These are phyloP conservation scores for Vitis hybrid DNA, from an alignment of 177 flowering plant genomes.

Conservation along the genomic window DNA sequence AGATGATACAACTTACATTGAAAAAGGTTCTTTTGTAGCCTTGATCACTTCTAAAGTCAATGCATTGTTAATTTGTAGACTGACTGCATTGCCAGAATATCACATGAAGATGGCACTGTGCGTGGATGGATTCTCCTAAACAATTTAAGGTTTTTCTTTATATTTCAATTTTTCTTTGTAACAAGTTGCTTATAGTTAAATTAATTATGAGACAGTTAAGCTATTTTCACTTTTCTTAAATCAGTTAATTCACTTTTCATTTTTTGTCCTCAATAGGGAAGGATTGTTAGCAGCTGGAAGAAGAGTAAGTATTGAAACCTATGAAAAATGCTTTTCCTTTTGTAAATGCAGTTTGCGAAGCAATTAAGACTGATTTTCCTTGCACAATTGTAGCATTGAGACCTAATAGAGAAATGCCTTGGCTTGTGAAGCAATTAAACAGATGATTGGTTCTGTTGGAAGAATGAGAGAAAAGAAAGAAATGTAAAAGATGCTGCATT, in stretches of 20 bases:
- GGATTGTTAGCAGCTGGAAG: conserved; percentile 46
- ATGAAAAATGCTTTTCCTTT: not conserved
- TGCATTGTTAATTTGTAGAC: conserved; percentile 41
- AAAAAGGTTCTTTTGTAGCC: not conserved
- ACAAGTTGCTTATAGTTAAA: not conserved
- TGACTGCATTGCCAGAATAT: conserved; percentile 93
- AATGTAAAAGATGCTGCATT: no score
- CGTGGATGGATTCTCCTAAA: conserved; percentile 86
- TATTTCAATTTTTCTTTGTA: conserved; percentile 2
- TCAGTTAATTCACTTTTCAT: not conserved
- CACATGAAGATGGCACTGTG: conserved; percentile 60
- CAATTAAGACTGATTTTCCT: not conserved
- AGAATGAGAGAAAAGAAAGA: no score
- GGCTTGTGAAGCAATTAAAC: no score
- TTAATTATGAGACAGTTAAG: not conserved
- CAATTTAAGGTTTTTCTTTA: conserved; percentile 52
- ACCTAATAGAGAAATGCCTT: no score
- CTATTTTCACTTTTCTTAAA: not conserved
- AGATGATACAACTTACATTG: no score
- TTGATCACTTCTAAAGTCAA: not conserved
- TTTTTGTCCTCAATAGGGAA: conserved; percentile 38
- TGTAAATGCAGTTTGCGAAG: not conserved
- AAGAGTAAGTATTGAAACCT: conserved; percentile 35
- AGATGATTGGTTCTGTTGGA: no score
- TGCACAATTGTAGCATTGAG: no score